phyloP scores from a whole-genome alignment of 2,329 filamentous ascomycete genomes.

The Lachnellula arida region DNA sequence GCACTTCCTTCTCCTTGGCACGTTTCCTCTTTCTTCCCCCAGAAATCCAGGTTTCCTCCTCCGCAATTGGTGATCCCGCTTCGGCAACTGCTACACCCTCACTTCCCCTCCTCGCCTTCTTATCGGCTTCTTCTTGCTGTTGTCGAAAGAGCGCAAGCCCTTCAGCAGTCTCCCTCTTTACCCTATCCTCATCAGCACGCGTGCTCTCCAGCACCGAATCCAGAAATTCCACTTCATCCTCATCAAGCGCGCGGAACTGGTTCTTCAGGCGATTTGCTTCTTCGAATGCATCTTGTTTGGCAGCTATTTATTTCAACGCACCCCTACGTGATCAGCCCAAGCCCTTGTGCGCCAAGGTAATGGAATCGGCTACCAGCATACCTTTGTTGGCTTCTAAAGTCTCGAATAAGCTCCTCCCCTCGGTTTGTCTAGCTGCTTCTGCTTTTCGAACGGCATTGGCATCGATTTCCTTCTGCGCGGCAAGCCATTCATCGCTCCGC shows the following conservation, averaged over 20 bases:
- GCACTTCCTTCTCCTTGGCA: conserved; percentile 35
- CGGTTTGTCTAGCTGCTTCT: conserved; percentile 37
- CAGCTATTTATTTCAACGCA: conserved; percentile 45
- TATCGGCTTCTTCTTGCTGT: conserved; percentile 39
- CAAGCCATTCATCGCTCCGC: conserved; percentile 33
- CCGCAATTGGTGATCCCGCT: conserved; percentile 14
- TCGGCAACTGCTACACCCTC: conserved; percentile 14
- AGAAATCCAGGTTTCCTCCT: conserved; percentile 34
- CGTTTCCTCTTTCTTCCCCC: conserved; percentile 37
- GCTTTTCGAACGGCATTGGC: conserved; percentile 28
- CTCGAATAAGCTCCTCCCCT: conserved; percentile 63
- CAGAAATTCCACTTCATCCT: conserved; percentile 74
- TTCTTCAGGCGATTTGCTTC: conserved; percentile 67
- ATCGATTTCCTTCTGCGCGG: conserved; percentile 36
- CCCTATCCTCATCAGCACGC: conserved; percentile 49
- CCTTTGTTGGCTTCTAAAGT: conserved; percentile 79
- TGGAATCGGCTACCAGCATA: conserved; percentile 30
- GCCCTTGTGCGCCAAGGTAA: not conserved
- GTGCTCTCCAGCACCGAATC: conserved; percentile 50
- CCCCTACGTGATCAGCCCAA: conserved; percentile 31
- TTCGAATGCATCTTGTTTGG: conserved; percentile 79
- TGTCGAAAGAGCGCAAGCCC: conserved; percentile 52
- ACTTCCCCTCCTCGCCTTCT: conserved; percentile 24
- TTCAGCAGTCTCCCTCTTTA: conserved; percentile 52
- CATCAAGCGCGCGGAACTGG: conserved; percentile 72